Conservation (phyloP, 2,329 filamentous ascomycete species). For the Fusarium sp. region DNA sequence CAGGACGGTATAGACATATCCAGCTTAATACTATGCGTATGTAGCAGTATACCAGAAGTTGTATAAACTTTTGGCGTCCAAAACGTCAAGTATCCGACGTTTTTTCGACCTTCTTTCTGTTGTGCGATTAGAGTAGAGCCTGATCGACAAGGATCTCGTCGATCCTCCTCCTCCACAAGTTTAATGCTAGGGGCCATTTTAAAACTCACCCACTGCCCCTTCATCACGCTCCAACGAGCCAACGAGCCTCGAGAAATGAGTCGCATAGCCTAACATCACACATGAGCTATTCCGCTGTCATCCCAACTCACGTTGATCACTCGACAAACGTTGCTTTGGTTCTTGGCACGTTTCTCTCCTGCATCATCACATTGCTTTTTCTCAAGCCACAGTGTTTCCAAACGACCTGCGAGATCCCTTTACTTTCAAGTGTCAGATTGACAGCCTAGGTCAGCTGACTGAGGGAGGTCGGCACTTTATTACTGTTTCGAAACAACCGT, state of each 20-base stretch:
- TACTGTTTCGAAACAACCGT: conserved; percentile 1
- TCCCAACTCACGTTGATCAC: conserved; percentile 23
- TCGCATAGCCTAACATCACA: conserved; percentile 3
- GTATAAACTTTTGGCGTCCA: not conserved
- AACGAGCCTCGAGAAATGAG: not conserved
- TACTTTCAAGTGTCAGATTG: not conserved
- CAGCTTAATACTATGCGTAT: rapidly evolving
- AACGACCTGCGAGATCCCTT: not conserved
- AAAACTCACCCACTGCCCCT: conserved; percentile 15
- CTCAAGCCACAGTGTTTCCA: not conserved
- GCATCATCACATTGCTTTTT: not conserved
- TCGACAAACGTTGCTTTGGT: not conserved
- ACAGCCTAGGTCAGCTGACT: not conserved
- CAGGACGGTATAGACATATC: not conserved
- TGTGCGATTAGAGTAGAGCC: not conserved
- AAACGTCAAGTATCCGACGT: not conserved
- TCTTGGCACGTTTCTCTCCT: not conserved
- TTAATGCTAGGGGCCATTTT: conserved; percentile 26
- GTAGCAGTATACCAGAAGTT: not conserved
- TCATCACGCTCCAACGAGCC: not conserved
- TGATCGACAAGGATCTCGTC: conserved; percentile 31
- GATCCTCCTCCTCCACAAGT: conserved; percentile 32
- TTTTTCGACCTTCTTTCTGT: not conserved
- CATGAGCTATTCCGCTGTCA: conserved; percentile 38
- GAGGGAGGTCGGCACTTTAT: not conserved